These are phyloP conservation scores for Truncatella angustata DNA, from an alignment of 2,329 filamentous ascomycete genomes.

Conservation along the genomic window DNA sequence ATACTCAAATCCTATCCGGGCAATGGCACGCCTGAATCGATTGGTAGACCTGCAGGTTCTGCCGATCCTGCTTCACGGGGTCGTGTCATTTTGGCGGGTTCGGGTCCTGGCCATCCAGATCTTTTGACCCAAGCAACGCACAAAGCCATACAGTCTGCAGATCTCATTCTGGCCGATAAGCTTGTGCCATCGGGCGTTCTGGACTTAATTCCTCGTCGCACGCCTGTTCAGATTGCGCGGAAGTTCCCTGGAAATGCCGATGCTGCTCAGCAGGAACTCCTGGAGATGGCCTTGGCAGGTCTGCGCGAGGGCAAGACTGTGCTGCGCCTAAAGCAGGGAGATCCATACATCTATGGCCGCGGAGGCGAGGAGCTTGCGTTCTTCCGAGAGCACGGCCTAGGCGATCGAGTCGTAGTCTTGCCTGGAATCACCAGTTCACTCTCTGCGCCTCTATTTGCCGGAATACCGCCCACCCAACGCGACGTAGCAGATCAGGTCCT, in stretches of 20 bases:
- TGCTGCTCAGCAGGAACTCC: constrained; percentile 84
- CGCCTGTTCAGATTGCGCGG: constrained; percentile 85
- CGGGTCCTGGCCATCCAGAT: constrained; percentile 88
- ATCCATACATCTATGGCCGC: constrained; percentile 93
- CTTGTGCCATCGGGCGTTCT: constrained; percentile 82
- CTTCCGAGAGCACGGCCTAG: constrained; percentile 71
- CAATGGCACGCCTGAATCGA: constrained; percentile 12
- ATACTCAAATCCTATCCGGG: constrained; percentile 72
- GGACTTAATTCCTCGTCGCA: constrained; percentile 85
- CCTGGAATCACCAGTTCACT: constrained; percentile 90
- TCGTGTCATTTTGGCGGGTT: constrained; percentile 83
- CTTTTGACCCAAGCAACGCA: constrained; percentile 81
- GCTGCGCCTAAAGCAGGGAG: constrained; percentile 89
- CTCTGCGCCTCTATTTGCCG: constrained; percentile 82
- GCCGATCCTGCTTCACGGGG: constrained; percentile 41
- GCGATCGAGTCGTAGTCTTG: constrained; percentile 65
- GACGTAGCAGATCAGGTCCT: constrained; percentile 89
- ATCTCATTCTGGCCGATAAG: constrained; percentile 83
- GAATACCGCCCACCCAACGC: constrained; percentile 83
- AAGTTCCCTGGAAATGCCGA: constrained; percentile 99
- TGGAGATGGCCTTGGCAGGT: constrained; percentile 72
- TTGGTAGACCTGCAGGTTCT: constrained; percentile 15
- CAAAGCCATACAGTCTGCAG: constrained; percentile 71
- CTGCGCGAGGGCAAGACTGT: constrained; percentile 69
- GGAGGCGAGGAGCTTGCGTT: constrained; percentile 90